Base-by-base conservation (phyloP, 768 basidiomycete genomes). In the Arthromyces matolae region DNA sequence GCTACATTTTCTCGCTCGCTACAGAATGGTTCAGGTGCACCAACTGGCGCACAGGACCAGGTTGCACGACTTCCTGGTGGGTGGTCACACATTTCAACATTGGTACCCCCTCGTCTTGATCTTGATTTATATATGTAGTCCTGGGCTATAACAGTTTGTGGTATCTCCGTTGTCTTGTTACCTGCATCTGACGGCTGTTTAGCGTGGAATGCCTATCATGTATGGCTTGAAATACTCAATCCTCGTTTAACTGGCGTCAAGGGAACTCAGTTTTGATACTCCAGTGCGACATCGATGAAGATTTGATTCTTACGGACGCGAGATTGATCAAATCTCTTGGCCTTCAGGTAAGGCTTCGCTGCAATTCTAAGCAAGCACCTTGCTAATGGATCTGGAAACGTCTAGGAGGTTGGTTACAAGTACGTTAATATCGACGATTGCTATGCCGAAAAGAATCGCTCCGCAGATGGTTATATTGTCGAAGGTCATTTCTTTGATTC, bases 171-270 rank as follows among this genome's bases (percentile, higher is more conserved):
- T 16, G 19, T 14, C 25, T 32, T 33, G 23, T 18, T 29, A 12
- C 22, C 44, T 16, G n/a, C n/a, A 24, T 25, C 28, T 40, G 35
- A 33, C 24, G 29, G 18, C 39, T 22, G 25, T 2, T 28, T 33
- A 84, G 83, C 83, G 5, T 85, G 83, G 83, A 84, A 85, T 59
- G 83, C 81, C 6, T 83, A 80, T 59, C 75, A 83, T 54, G 81
- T 83, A 50, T 42, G 69, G 56, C 12, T n/a, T n/a, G n/a, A n/a
- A n/a, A n/a, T n/a, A n/a, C n/a, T n/a, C n/a, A n/a, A n/a, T n/a
- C n/a, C n/a, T n/a, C n/a, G n/a, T n/a, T n/a, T n/a, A n/a, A 13
- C 4, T 13, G 42, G 14, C n/a, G 27, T 5, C 5, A 18, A 36
- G n/a, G 25, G 23, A 25, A 23, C 12, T 41, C 32, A 23, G 42